phyloP scores from a whole-genome alignment of 192 early-diverging fungal genomes.

The Borealophlyctis nickersoniae region DNA sequence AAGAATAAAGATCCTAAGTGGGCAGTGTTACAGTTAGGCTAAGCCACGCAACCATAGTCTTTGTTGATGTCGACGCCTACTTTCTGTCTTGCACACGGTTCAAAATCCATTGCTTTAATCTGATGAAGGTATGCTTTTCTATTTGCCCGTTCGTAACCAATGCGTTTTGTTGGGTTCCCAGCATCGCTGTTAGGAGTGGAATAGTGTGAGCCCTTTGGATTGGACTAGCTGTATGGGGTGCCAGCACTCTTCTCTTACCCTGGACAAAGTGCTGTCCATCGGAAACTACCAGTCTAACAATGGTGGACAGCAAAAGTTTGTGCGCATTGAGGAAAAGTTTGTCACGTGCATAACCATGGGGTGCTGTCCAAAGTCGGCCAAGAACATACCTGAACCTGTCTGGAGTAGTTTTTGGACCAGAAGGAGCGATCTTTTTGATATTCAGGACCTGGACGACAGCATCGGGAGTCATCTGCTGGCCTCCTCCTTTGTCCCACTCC shows the following conservation, averaged over 20 bases:
- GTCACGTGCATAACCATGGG: neutral
- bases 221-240: no score
- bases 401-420: neutral
- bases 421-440: constrained; percentile 41
- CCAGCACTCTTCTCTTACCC: no score
- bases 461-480: no score
- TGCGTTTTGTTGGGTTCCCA: constrained; percentile 50
- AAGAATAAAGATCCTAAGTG: constrained; percentile 44
- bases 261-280: constrained; percentile 66
- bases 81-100: constrained; percentile 50
- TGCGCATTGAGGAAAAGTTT: neutral
- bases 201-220: no score
- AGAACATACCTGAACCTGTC: constrained; percentile 15
- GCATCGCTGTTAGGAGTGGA: no score
- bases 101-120: constrained; percentile 42
- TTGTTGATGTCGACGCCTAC: constrained; percentile 29
- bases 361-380: constrained; percentile 5
- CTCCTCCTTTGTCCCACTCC: no score
- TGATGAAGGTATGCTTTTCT: constrained; percentile 51
- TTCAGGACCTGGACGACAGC: constrained; percentile 43
- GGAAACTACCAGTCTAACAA: constrained; percentile 58
- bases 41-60: constrained; percentile 22
- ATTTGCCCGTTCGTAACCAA: constrained; percentile 43
- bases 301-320: neutral
- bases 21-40: neutral